Evolutionary conservation across 1,284 basidiomycete species (phyloP).

Genomic region (Fomes fomentarius): DNA sequence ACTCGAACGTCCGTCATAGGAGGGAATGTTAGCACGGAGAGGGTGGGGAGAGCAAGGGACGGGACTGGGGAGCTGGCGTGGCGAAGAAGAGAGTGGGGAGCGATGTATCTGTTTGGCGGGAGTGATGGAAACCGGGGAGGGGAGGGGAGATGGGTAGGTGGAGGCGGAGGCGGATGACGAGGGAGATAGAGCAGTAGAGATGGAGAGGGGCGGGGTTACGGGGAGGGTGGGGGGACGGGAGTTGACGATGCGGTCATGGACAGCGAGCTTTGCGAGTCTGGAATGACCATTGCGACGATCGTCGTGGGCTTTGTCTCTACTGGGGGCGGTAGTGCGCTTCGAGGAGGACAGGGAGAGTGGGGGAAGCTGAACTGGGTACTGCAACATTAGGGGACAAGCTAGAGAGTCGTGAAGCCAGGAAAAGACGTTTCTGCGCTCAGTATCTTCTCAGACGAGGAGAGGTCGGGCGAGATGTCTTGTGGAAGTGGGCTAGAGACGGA

Average conservation of each 20-base stretch:
- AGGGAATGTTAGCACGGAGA: constrained; percentile 28
- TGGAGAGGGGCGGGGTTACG: constrained; percentile 19
- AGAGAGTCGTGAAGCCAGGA: constrained; percentile 21
- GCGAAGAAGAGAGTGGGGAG: constrained; percentile 35
- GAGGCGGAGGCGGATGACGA: constrained; percentile 34
- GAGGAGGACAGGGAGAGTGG: constrained; percentile 47
- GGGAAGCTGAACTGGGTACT: constrained; percentile 62
- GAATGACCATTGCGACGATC: constrained; percentile 32
- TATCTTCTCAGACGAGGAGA: constrained; percentile 26
- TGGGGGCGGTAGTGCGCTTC: constrained; percentile 30
- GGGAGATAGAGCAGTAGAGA: constrained; percentile 25
- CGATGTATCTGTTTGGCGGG: constrained; percentile 32
- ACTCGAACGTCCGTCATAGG: constrained; percentile 29
- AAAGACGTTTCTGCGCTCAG: constrained; percentile 27
- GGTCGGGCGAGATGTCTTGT: constrained; percentile 28
- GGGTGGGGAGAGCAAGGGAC: constrained; percentile 30
- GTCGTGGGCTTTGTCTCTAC: constrained; percentile 33
- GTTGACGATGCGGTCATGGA: constrained; percentile 35
- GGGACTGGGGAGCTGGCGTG: constrained; percentile 28
- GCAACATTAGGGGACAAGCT: constrained; percentile 58
- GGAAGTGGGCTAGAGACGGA: constrained; percentile 25
- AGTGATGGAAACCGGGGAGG: constrained; percentile 29
- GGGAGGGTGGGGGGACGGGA: constrained; percentile 24
- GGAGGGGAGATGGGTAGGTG: constrained; percentile 32
- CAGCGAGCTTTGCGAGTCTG: constrained; percentile 29